Percentiles rank a stretch among this genome's conserved stretches.
These are phyloP conservation scores for Mollisia scopiformis DNA, from an alignment of 2,329 filamentous ascomycete species.

Conservation along the genomic window DNA sequence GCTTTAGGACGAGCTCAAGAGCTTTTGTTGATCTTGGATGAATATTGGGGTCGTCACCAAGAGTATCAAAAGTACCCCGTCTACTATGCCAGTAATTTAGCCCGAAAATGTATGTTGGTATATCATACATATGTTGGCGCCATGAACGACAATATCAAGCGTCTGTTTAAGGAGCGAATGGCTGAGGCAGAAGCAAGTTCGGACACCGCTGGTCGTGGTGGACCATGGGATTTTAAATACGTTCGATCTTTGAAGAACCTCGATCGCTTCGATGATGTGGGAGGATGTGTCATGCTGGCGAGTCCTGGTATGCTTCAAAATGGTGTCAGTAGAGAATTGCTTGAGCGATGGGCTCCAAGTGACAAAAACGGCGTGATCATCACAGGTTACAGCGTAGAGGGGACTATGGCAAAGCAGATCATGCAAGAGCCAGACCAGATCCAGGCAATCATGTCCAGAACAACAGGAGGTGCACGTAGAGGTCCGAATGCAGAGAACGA, in stretches of 20 bases:
- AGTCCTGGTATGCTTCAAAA: slow-evolving; percentile 98
- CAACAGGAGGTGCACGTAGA: slow-evolving; percentile 63
- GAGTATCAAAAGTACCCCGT: slow-evolving; percentile 92
- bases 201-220: slow-evolving; percentile 74
- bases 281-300: slow-evolving; percentile 94
- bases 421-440: slow-evolving; percentile 95
- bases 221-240: slow-evolving; percentile 96
- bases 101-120: slow-evolving; percentile 96
- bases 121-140: slow-evolving; percentile 98
- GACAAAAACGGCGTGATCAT: slow-evolving; percentile 98
- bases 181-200: slow-evolving; percentile 84
- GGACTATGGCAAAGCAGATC: slow-evolving; percentile 96
- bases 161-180: slow-evolving; percentile 90
- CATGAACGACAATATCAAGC: slow-evolving; percentile 99
- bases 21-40: slow-evolving; percentile 89
- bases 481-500: slow-evolving; percentile 70
- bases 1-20: slow-evolving; percentile 94
- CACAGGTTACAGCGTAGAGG: slow-evolving; percentile 97
- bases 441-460: slow-evolving; percentile 86
- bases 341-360: slow-evolving; percentile 95
- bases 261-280: slow-evolving; percentile 94
- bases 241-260: slow-evolving; percentile 90
- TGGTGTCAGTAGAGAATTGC: slow-evolving; percentile 86
- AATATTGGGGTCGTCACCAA: slow-evolving; percentile 90
- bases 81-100: slow-evolving; percentile 95